A percentile compares a stretch with the other conserved stretches of the same genome.
These are phyloP conservation scores for Prunella vulgaris DNA, from an alignment of 257 asterid genomes.

Conservation along the genomic window DNA sequence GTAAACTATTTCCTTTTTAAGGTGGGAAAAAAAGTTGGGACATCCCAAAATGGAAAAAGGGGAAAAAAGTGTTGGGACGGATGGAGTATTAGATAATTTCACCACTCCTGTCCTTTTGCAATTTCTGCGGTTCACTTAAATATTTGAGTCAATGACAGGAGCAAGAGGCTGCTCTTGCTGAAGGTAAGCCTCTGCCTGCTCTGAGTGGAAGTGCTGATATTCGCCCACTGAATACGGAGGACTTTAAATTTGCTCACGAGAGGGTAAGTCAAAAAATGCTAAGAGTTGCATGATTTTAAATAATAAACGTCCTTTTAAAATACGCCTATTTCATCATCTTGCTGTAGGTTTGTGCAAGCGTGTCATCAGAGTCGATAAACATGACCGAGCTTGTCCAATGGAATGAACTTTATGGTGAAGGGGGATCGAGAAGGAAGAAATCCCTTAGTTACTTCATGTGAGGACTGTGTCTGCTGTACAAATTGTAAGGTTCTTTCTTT, in stretches of 20 bases:
- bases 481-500: not conserved
- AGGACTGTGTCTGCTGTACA: slow-evolving; percentile 28
- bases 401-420: slow-evolving; percentile 87
- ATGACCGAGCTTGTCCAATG: slow-evolving; percentile 77
- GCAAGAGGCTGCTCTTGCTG: slow-evolving; percentile 62
- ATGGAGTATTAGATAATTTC: not conserved
- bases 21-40: too few relatives aligned
- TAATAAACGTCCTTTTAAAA: not conserved
- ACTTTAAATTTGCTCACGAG: slow-evolving; percentile 81
- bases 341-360: slow-evolving; percentile 70
- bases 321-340: not conserved
- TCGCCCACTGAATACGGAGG: slow-evolving; percentile 67
- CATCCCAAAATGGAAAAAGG: too few relatives aligned
- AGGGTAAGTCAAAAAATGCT: slow-evolving; percentile 39
- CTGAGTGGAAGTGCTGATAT: slow-evolving; percentile 72
- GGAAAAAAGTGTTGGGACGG: too few relatives aligned
- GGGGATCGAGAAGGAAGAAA: slow-evolving; percentile 68
- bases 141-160: slow-evolving; percentile 50
- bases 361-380: slow-evolving; percentile 69
- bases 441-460: slow-evolving; percentile 81
- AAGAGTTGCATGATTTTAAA: not conserved
- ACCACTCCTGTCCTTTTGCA: not conserved
- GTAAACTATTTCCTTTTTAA: too few relatives aligned
- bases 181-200: slow-evolving; percentile 69
- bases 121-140: not conserved